Conservation (phyloP, 768 basidiomycete genomes). For the Suillus fuscotomentosus region DNA sequence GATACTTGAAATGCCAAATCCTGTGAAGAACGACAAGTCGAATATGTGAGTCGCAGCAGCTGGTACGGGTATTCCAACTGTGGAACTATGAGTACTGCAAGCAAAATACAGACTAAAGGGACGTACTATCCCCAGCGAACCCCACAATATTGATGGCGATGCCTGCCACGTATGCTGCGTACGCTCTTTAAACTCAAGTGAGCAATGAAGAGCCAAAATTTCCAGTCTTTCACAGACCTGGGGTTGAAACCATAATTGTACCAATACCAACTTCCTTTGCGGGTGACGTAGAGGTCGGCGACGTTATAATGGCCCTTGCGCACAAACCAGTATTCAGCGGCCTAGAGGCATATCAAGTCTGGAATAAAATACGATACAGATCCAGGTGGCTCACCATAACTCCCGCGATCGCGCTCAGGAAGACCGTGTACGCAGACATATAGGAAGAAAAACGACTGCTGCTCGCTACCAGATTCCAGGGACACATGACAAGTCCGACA, state of each 20-base stretch:
- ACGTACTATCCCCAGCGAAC: conserved; percentile 66
- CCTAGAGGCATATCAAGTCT: conserved; percentile 32
- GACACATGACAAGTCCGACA: conserved; percentile 68
- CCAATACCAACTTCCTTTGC: conserved; percentile 62
- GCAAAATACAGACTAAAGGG: background rate
- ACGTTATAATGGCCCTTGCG: conserved; percentile 63
- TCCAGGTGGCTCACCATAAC: conserved; percentile 48
- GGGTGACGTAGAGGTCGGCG: conserved; percentile 59
- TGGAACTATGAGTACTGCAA: background rate
- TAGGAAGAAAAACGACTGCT: conserved; percentile 76
- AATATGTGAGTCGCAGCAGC: conserved; percentile 67
- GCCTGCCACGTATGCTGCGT: conserved; percentile 62
- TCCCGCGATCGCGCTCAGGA: conserved; percentile 74
- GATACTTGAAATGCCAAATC: conserved; percentile 62
- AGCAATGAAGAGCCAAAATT: background rate
- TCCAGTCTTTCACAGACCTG: conserved; percentile 35
- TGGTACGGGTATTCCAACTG: conserved; percentile 56
- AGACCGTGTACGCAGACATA: conserved; percentile 75
- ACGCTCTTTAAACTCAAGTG: conserved; percentile 38
- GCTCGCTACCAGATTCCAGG: conserved; percentile 67
- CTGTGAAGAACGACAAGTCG: conserved; percentile 76
- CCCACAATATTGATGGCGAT: conserved; percentile 78
- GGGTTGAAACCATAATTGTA: conserved; percentile 71
- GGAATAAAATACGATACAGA: background rate
- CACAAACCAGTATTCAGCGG: conserved; percentile 72